Conservation (phyloP, 192 early-diverging fungal genomes). For the Coemansia sp. region DNA sequence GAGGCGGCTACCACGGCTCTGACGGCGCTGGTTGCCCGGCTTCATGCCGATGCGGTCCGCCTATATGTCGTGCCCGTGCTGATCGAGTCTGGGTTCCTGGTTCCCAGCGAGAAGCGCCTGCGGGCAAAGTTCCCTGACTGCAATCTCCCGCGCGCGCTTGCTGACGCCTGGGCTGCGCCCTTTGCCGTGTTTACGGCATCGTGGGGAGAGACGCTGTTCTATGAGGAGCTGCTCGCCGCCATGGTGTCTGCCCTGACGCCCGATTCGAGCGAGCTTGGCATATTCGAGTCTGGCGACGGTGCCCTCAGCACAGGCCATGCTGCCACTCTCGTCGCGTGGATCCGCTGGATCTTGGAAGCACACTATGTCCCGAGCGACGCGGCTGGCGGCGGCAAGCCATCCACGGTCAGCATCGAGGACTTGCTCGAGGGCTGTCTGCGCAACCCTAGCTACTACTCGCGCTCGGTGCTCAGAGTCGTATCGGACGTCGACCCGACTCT, state of each 20-base stretch:
- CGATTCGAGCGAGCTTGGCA: constrained; percentile 17
- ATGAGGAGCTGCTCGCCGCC: constrained; percentile 39
- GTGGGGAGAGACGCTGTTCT: constrained; percentile 43
- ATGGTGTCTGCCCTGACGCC: constrained; percentile 33
- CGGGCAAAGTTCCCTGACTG: constrained; percentile 41
- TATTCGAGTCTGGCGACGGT: constrained; percentile 29
- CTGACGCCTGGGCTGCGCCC: constrained; percentile 46
- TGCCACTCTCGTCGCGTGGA: constrained; percentile 63
- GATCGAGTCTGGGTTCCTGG: constrained; percentile 60
- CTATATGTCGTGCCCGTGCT: constrained; percentile 57
- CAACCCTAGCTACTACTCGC: constrained; percentile 60
- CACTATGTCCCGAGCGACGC: constrained; percentile 13
- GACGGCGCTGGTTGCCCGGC: constrained; percentile 35
- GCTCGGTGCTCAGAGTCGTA: constrained; percentile 39
- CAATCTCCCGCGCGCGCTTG: constrained; percentile 40
- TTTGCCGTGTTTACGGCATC: constrained; percentile 44
- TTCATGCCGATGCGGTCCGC: constrained; percentile 53
- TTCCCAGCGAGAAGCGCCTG: constrained; percentile 62
- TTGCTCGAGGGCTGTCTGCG: constrained; percentile 64
- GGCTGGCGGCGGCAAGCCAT: not conserved
- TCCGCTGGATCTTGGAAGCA: constrained; percentile 55
- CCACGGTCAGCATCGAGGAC: constrained; percentile 47
- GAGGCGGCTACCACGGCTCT: constrained; percentile 26
- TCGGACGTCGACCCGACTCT: constrained; percentile 29
- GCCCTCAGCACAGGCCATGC: constrained; percentile 54